Base-by-base conservation (phyloP, 169 alveolate genomes). In the Eimeria mitis region DNA sequence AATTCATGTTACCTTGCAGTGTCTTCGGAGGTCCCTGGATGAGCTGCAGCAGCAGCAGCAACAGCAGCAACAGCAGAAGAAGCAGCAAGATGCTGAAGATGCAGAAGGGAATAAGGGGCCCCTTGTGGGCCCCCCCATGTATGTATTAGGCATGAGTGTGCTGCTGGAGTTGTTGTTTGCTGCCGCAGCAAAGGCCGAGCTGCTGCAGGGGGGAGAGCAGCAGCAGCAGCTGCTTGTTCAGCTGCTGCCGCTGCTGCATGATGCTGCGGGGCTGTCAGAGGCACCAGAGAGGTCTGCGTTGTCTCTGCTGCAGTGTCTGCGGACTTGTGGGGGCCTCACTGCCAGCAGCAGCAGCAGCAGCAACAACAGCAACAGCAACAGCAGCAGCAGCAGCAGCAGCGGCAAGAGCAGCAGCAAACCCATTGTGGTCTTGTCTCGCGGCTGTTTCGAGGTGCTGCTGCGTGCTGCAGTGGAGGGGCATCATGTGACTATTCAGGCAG, bases 11-110 rank as follows among this genome's bases (percentile, higher is more conserved):
- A 79, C 89, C 71, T 44, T 79, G 89, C 89, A 79, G 89, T 79
- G 89, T 34, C 89, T 79, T 25, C 31, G 47, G 42, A 79, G 56
- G n/a, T 44, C 89, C 19, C 7, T 79, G 63, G 89, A 79, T 16
- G 89, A 79, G 89, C 89, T 79, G 89, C 89, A 79, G 89, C 78
- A 68, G 78, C 78, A 68, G 78, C 78, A 78, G 88, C 59, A n/a
- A 56, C 88, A 79, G 89, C 89, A 79, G 89, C 89, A 79, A 40
- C 89, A 79, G 71, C 63, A 79, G 71, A 44, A 79, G 89, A 68
- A 79, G 89, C 49, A 79, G 89, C 71, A 52, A 40, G 52, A n/a
- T 4, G 25, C 44, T n/a, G 89, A 44, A 44, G 70, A 79, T n/a
- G 89, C 8, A 44, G 89, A 49, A 44, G 89, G 34, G 19, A 44